phyloP scores from a whole-genome alignment of 495 filamentous ascomycete genomes.

The Tetracladium setigerum region DNA sequence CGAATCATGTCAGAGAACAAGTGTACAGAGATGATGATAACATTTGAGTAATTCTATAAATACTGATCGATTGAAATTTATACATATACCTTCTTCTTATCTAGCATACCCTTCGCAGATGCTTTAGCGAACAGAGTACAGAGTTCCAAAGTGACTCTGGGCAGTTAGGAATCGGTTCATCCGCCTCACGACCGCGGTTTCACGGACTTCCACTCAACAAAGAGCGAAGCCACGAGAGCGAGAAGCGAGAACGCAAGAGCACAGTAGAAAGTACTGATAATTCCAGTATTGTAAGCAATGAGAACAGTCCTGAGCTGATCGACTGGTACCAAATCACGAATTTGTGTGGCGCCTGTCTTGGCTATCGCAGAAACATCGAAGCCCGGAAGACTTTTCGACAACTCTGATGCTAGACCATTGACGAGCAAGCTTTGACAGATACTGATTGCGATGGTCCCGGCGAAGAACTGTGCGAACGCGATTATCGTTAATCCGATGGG shows the following conservation, averaged over 20 bases:
- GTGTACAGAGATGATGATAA: no score
- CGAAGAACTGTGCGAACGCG: conserved; percentile 65
- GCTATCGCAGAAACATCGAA: conserved; percentile 23
- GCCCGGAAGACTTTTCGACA: conserved; percentile 27
- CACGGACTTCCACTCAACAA: conserved; percentile 45
- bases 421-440: conserved; percentile 74
- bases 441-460: conserved; percentile 65
- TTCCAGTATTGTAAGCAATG: conserved; percentile 49
- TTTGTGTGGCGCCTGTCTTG: conserved; percentile 50
- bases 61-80: no score
- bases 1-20: no score
- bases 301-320: conserved; percentile 35
- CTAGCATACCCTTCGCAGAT: no score
- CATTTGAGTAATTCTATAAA: no score
- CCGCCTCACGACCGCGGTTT: no score
- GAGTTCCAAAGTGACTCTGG: no score
- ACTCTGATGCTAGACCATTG: conserved; percentile 55
- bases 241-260: conserved; percentile 26
- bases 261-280: conserved; percentile 19
- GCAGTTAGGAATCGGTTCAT: no score
- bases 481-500: conserved; percentile 59
- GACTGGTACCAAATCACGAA: conserved; percentile 33
- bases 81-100: no score
- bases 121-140: no score
- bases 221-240: conserved; percentile 30